These are phyloP conservation scores for Diaporthe velutina DNA, from an alignment of 2,329 filamentous ascomycete genomes.

Conservation along the genomic window DNA sequence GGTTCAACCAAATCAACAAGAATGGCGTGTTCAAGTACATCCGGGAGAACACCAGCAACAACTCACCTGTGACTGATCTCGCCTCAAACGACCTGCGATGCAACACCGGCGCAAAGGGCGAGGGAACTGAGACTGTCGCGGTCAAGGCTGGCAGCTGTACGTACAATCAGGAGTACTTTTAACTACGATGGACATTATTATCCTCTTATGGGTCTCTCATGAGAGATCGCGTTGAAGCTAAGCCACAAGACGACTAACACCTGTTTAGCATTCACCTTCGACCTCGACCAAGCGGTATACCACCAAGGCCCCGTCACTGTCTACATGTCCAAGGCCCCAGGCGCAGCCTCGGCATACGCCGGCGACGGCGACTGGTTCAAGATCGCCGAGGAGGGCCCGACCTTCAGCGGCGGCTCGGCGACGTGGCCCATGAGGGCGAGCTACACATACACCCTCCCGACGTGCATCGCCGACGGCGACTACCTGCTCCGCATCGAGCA, in stretches of 20 bases:
- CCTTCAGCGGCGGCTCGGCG: conserved; percentile 48
- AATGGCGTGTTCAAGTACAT: conserved; percentile 55
- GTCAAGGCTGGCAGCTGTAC: conserved; percentile 52
- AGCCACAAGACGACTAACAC: neutral
- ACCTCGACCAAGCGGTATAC: conserved; percentile 55
- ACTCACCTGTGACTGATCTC: conserved; percentile 60
- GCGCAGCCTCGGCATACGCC: conserved; percentile 21
- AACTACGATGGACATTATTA: neutral
- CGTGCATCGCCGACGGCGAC: conserved; percentile 32
- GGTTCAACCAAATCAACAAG: conserved; percentile 54
- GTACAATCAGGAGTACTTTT: neutral
- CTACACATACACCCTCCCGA: conserved; percentile 48
- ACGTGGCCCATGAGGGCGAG: conserved; percentile 60
- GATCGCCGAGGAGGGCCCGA: conserved; percentile 44
- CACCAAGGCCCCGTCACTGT: conserved; percentile 57
- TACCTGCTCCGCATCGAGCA: conserved; percentile 46
- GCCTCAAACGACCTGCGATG: conserved; percentile 56
- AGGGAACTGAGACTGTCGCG: conserved; percentile 49
- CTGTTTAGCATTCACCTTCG: conserved; percentile 51
- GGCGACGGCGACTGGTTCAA: conserved; percentile 36
- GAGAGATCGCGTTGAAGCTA: neutral
- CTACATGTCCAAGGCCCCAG: conserved; percentile 46
- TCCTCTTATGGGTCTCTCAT: neutral
- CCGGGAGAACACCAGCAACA: conserved; percentile 61
- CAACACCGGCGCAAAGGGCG: conserved; percentile 54